A percentile compares a stretch with the other conserved stretches of the same genome.
These are phyloP conservation scores for Oxytropis ochrocephala DNA, from an alignment of 306 rosid genomes.

Conservation along the genomic window DNA sequence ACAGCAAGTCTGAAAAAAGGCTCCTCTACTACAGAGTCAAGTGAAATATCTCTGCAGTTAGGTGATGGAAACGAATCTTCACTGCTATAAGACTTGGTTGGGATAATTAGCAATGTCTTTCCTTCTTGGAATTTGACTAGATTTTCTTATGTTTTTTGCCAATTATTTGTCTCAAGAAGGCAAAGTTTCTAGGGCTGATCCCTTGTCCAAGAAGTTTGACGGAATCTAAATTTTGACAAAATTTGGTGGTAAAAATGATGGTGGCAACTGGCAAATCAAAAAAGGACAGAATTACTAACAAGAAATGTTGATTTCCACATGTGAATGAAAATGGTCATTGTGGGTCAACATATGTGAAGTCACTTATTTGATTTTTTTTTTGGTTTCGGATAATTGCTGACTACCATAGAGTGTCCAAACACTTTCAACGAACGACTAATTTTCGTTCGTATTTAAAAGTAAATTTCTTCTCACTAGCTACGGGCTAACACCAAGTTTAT, in stretches of 20 bases:
- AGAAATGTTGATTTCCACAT: background rate
- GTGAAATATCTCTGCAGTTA: background rate
- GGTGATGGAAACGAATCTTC: conserved; percentile 15
- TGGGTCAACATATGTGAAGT: too few relatives aligned
- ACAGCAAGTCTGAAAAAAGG: conserved; percentile 26
- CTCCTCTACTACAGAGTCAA: conserved; percentile 5
- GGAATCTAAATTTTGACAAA: background rate
- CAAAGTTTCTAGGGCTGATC: background rate
- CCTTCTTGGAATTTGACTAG: background rate
- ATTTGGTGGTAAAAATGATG: conserved; percentile 22
- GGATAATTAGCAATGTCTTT: background rate
- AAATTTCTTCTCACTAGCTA: too few relatives aligned
- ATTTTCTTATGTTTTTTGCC: background rate
- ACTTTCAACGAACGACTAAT: too few relatives aligned
- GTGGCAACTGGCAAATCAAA: background rate
- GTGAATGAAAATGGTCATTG: background rate
- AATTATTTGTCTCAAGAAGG: background rate
- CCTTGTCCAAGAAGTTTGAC: background rate
- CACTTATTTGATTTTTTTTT: too few relatives aligned
- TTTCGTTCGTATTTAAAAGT: too few relatives aligned
- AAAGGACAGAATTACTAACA: background rate
- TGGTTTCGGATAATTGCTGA: too few relatives aligned
- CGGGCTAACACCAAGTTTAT: too few relatives aligned
- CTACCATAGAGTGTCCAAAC: too few relatives aligned
- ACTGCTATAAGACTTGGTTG: background rate